A percentile compares a stretch with the other conserved stretches of the same genome.
Evolutionary conservation across 208 protist genomes (phyloP).

Genomic region (Wallacemonas sp.): DNA sequence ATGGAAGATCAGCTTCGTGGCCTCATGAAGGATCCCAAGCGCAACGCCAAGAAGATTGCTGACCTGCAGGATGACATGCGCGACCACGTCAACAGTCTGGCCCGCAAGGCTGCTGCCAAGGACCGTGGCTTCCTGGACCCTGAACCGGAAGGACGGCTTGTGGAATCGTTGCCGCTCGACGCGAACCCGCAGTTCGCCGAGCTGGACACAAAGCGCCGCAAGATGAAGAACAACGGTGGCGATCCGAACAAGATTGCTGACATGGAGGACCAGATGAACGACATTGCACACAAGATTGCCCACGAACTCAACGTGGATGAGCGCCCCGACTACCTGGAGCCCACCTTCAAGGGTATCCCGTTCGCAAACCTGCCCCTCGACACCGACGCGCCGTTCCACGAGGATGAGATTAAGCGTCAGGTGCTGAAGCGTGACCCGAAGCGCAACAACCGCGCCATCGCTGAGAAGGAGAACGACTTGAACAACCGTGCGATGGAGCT

Average conservation of each 20-base stretch:
- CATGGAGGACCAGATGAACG: conserved; percentile 73
- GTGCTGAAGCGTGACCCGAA: conserved; percentile 63
- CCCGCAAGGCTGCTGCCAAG: conserved; percentile 35
- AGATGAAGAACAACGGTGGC: conserved; percentile 31
- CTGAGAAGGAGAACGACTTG: conserved; percentile 51
- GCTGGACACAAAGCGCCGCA: conserved; percentile 60
- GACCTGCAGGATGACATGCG: conserved; percentile 50
- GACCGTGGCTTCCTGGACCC: conserved; percentile 71
- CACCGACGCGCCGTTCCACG: conserved; percentile 53
- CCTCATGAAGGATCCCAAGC: conserved; percentile 53
- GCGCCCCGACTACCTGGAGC: conserved; percentile 56
- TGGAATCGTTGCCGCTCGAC: conserved; percentile 52
- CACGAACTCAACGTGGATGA: conserved; percentile 66
- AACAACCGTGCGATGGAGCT: conserved; percentile 67
- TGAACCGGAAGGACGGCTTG: conserved; percentile 52
- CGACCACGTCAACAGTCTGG: conserved; percentile 43
- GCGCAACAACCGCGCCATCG: conserved; percentile 52
- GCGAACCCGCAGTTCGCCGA: conserved; percentile 57
- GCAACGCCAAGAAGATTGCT: conserved; percentile 47
- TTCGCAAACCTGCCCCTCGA: conserved; percentile 61
- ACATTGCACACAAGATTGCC: conserved; percentile 64
- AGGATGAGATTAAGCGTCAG: conserved; percentile 59
- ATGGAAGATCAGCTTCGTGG: conserved; percentile 54
- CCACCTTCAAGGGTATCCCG: conserved; percentile 57
- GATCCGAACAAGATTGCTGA: conserved; percentile 38